Evolutionary conservation across 352 stramenopile genomes (phyloP), one percentile per base, ranked within the genome.

Genomic region (Pythium coloratum): DNA sequence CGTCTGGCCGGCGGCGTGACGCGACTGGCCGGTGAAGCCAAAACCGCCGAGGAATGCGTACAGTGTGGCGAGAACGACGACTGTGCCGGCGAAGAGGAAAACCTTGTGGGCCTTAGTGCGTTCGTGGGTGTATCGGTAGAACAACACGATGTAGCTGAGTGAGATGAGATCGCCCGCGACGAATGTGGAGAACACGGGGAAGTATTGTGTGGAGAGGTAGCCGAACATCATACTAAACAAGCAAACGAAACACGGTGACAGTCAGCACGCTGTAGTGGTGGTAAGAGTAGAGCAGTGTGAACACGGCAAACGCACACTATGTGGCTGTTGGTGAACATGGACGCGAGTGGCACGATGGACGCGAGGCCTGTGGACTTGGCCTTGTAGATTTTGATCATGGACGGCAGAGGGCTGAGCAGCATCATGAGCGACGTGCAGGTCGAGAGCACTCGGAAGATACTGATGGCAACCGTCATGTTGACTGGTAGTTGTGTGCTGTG

Each of bases 331-430:
- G 66, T 59, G 32, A 84, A 72, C 24, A 81, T 67, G 26, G 74
- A 70, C 51, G 82, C 76, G 16, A 88, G 67, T 9, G 80, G 78
- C n/a, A 84, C 70, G 34, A 88, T 76, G 24, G 79, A 88, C 26
- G 67, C 73, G 62, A 73, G 62, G 6, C 76, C 76, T 8, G 73
- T 74, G 51, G 78, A 70, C 38, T 76, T 70, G 38, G 70, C 71
- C 53, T 77, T 70, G 54, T 67, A 56, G 44, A 79, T 69, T 0
- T 63, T 66, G 32, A 67, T 57, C 24, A 88, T 75, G 0, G 72
- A 55, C n/a, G 76, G 68, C 26, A 77, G 62, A 18, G 77, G 79
- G 26, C 79, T 88, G 26, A 78, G 53, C 60, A 83, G 73, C 75
- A 85, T 88, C 55, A 75, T 55, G 9, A 67, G 60, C 36, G 71